Conservation (phyloP, 495 filamentous ascomycete genomes). For the Viridothelium virens region DNA sequence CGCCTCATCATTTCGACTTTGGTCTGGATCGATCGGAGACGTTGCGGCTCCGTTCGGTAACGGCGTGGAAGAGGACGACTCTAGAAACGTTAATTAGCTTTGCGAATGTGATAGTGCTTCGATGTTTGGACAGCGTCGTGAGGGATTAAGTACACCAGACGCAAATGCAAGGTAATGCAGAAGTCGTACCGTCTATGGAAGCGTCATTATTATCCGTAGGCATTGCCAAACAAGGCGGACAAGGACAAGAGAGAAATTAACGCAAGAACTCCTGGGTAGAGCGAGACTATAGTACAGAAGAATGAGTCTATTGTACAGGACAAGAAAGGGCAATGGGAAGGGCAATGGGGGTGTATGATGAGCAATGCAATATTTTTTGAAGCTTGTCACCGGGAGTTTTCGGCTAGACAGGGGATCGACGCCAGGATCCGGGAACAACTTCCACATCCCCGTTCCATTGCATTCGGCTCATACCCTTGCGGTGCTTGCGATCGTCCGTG, state of each 20-base stretch:
- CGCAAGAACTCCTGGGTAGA: background rate
- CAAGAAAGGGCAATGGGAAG: background rate
- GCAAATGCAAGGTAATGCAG: too few species aligned
- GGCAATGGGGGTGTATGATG: background rate
- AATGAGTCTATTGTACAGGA: slow-evolving; percentile 4
- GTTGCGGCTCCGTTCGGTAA: background rate
- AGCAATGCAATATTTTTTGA: slow-evolving; percentile 6
- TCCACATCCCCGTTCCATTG: too few species aligned
- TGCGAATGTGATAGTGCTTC: background rate
- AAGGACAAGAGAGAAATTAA: background rate
- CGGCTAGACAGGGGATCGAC: background rate
- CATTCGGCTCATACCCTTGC: too few species aligned
- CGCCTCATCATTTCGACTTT: background rate
- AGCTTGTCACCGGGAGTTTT: slow-evolving; percentile 8
- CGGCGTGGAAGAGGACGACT: background rate
- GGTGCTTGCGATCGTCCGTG: too few species aligned
- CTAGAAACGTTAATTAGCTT: background rate
- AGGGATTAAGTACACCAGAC: too few species aligned
- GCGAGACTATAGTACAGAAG: background rate
- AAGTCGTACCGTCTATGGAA: slow-evolving; percentile 9
- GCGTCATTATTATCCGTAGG: slow-evolving; percentile 5
- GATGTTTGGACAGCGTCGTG: background rate
- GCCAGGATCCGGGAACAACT: background rate
- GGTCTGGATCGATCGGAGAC: background rate
- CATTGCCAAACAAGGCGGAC: slow-evolving; percentile 2